Conservation (phyloP, 2,329 filamentous ascomycete species). For the Dothistroma septosporum region DNA sequence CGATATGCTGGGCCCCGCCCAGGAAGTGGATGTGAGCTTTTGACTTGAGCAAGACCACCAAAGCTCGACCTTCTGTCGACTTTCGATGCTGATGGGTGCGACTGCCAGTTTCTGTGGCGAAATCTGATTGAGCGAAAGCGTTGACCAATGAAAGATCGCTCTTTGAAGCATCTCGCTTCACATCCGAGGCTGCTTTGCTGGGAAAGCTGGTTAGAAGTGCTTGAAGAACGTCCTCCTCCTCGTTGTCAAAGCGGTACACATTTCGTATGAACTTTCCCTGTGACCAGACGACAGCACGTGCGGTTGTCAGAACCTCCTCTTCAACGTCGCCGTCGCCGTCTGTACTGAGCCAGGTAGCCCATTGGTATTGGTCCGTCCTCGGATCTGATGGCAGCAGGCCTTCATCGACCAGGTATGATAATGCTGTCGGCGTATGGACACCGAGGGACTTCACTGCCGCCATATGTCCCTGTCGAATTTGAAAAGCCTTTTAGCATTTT, state of each 20-base stretch:
- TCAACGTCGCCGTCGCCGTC: slow-evolving; percentile 46
- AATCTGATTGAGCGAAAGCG: background rate
- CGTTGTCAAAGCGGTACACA: slow-evolving; percentile 78
- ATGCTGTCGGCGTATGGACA: slow-evolving; percentile 78
- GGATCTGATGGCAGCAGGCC: slow-evolving; percentile 68
- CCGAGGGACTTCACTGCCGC: slow-evolving; percentile 86
- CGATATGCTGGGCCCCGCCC: slow-evolving; percentile 77
- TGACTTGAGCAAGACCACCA: slow-evolving; percentile 87
- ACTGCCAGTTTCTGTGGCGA: background rate
- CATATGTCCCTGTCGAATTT: slow-evolving; percentile 52
- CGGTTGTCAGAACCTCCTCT: slow-evolving; percentile 76
- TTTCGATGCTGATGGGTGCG: background rate
- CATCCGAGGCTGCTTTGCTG: slow-evolving; percentile 24
- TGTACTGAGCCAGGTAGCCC: slow-evolving; percentile 60
- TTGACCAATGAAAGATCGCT: background rate
- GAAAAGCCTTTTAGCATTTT: slow-evolving; percentile 16
- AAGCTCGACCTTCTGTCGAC: slow-evolving; percentile 44
- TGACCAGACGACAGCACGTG: slow-evolving; percentile 80
- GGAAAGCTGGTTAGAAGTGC: slow-evolving; percentile 82
- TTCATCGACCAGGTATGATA: slow-evolving; percentile 79
- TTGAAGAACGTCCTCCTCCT: slow-evolving; percentile 81
- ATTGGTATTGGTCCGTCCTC: slow-evolving; percentile 63
- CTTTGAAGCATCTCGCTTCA: background rate
- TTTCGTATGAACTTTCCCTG: slow-evolving; percentile 79
- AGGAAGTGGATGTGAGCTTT: slow-evolving; percentile 94